Base-by-base conservation (phyloP, 495 filamentous ascomycete genomes). In the Penicillium malachiteum region DNA sequence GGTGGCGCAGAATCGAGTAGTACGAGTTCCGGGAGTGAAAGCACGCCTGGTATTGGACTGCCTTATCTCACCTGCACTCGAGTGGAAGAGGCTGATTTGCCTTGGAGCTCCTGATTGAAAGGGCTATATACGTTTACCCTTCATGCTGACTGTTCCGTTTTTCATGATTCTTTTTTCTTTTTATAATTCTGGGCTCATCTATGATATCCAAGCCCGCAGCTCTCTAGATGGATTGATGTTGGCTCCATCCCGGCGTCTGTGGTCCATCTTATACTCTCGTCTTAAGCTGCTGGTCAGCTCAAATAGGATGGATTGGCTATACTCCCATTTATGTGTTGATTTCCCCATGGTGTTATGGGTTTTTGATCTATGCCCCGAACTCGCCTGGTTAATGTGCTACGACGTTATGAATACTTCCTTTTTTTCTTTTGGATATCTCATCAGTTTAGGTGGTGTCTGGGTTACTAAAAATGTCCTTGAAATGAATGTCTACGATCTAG, bases 41-140 rank as follows among this genome's bases (percentile, higher is more conserved):
- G 70, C 13, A 54, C 58, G 13, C 54, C 52, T 4, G 50, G 56
- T 34, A 57, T 63, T 17, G 75, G 79, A 13, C 53, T 88, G 41
- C 84, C 81, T 3, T 96, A 95, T 78, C 71, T 96, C 64, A 91
- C 89, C 1, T 96, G 91, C 71, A 88, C 86, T 46, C 81, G 79
- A 59, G 80, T 96, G 9, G 84, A 86, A 62, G 88, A 90, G 62
- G 74, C 79, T 44, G 91, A 96, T 72, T 80, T 89, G 52, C 89
- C 89, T n/a, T 94, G 91, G 90, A 59, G 74, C 68, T 64, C 71
- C 82, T 52, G 21, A 44, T 37, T 11, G n/a, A 26, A 26, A 26
- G 21, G 21, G 21, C 16, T 52, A 18, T 7, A n/a, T 33, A 48
- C 26, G 34, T 4, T 5, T 37, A 21, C 54, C 39, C 12, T 35